Conservation (phyloP, 1,284 basidiomycete genomes). For the Pyrrhoderma lamaoense region DNA sequence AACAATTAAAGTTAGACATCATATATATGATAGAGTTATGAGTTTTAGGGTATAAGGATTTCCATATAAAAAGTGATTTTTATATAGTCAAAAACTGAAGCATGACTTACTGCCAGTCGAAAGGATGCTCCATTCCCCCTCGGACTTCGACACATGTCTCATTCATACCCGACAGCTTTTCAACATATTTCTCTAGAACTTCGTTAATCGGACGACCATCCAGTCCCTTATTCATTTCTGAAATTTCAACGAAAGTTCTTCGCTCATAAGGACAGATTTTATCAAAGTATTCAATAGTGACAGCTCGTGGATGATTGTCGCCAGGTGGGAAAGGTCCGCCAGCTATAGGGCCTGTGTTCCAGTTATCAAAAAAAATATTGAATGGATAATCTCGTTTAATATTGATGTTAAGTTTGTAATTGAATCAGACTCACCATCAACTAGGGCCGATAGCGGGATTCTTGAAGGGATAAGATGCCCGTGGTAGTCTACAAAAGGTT, state of each 20-base stretch:
- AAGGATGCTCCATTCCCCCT: slow-evolving; percentile 6
- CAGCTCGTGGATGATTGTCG: slow-evolving; percentile 14
- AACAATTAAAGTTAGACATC: not conserved
- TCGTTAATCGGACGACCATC: not conserved
- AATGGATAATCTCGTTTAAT: not conserved
- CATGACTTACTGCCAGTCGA: slow-evolving; percentile 11
- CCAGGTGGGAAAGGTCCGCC: slow-evolving; percentile 14
- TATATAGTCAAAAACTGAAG: too few relatives aligned
- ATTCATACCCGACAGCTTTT: slow-evolving; percentile 4
- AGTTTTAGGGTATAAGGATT: not conserved
- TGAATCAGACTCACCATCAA: slow-evolving; percentile 6
- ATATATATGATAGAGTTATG: not conserved
- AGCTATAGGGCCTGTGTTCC: slow-evolving; percentile 15
- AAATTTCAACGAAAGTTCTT: slow-evolving; percentile 4
- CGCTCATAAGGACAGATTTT: slow-evolving; percentile 16
- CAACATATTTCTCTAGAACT: slow-evolving; percentile 16
- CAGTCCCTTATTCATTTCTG: slow-evolving; percentile 8
- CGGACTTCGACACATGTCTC: slow-evolving; percentile 17
- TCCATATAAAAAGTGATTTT: too few relatives aligned
- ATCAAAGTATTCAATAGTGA: slow-evolving; percentile 13
- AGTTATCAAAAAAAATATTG: not conserved
- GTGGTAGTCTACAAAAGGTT: slow-evolving; percentile 9
- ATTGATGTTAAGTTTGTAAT: not conserved
- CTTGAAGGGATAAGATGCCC: slow-evolving; percentile 16
- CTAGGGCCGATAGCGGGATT: slow-evolving; percentile 17